These are phyloP conservation scores for Calocera viscosa DNA, from an alignment of 768 basidiomycete genomes.

Conservation along the genomic window DNA sequence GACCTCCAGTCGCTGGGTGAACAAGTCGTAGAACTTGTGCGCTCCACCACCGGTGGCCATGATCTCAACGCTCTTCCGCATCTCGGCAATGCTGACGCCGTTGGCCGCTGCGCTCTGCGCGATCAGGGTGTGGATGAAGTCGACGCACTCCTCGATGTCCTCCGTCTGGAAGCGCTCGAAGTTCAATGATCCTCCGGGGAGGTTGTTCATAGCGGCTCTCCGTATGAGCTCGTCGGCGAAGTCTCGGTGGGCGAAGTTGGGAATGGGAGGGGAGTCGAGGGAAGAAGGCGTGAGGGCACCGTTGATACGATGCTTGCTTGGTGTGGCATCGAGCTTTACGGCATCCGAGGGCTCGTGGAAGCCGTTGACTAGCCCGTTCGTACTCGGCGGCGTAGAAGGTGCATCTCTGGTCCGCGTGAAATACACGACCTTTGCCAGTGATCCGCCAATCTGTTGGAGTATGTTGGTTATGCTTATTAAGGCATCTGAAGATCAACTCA, in stretches of 20 bases:
- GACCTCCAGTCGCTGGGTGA: conserved; percentile 59
- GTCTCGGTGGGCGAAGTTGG: conserved; percentile 32
- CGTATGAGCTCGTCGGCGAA: conserved; percentile 53
- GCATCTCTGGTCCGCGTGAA: conserved; percentile 89
- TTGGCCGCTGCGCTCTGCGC: conserved; percentile 74
- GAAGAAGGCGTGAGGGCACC: conserved; percentile 77
- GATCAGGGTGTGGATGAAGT: conserved; percentile 79
- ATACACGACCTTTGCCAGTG: conserved; percentile 94
- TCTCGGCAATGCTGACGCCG: conserved; percentile 74
- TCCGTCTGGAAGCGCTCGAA: conserved; percentile 95
- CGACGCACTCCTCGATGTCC: conserved; percentile 68
- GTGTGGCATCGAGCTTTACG: conserved; percentile 24
- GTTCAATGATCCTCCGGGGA: conserved; percentile 93
- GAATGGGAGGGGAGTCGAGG: conserved; percentile 38
- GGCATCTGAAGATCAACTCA: conserved; percentile 35
- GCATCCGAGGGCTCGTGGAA: background rate
- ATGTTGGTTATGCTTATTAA: background rate
- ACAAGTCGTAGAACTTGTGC: conserved; percentile 80
- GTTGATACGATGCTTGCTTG: conserved; percentile 26
- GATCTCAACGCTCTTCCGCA: conserved; percentile 87
- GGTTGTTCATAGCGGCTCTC: conserved; percentile 59
- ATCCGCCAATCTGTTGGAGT: conserved; percentile 72
- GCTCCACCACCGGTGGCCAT: conserved; percentile 98
- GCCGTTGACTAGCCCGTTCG: background rate
- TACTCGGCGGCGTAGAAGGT: conserved; percentile 56